Conservation (phyloP, 2,329 filamentous ascomycete genomes). For the Rosellinia necatrix region DNA sequence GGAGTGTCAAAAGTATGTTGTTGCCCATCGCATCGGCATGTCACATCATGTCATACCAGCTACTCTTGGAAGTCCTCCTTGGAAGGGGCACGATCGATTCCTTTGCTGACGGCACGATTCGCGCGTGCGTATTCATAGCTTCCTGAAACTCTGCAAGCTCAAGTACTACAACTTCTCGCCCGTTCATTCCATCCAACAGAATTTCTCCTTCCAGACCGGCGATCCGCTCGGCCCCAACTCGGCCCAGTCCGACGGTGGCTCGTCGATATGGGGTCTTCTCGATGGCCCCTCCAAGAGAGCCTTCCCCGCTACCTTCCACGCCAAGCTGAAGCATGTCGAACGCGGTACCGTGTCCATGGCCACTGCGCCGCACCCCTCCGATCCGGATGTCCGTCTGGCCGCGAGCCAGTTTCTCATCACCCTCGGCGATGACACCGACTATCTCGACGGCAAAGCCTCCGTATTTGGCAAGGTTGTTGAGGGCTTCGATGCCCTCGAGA, state of each 20-base stretch:
- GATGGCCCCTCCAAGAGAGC: slow-evolving; percentile 72
- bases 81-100: no score
- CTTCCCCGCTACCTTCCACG: slow-evolving; percentile 83
- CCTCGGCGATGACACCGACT: slow-evolving; percentile 85
- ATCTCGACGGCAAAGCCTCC: slow-evolving; percentile 88
- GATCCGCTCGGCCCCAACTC: slow-evolving; percentile 89
- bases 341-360: slow-evolving; percentile 97
- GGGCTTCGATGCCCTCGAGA: slow-evolving; percentile 91
- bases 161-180: slow-evolving; percentile 99
- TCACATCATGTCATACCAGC: no score
- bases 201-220: slow-evolving; percentile 95
- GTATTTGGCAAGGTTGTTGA: slow-evolving; percentile 96
- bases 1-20: slow-evolving; percentile 88
- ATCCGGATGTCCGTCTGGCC: slow-evolving; percentile 81
- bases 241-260: slow-evolving; percentile 85
- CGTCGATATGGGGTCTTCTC: slow-evolving; percentile 87
- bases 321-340: slow-evolving; percentile 85
- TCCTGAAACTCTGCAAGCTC: slow-evolving; percentile 96
- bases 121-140: slow-evolving; percentile 60
- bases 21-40: background rate
- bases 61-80: no score
- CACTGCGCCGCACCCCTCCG: slow-evolving; percentile 75
- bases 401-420: slow-evolving; percentile 95
- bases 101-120: no score
- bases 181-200: slow-evolving; percentile 87